These are phyloP conservation scores for Macrocybe gigantea DNA, from an alignment of 768 basidiomycete species.

Conservation along the genomic window DNA sequence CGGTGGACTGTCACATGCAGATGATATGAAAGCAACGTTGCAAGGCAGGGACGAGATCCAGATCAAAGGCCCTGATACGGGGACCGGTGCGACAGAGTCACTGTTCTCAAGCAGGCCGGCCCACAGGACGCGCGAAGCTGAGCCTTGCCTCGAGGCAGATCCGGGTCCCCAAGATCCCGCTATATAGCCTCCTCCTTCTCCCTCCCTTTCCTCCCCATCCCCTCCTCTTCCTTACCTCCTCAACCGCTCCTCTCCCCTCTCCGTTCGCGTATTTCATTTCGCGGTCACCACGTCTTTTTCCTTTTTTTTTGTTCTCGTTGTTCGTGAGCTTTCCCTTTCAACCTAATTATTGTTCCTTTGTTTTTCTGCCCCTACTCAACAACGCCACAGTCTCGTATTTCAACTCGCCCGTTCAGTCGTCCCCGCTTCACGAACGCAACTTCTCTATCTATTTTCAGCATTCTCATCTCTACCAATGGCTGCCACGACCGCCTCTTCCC, in stretches of 20 bases:
- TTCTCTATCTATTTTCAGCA: constrained; percentile 3
- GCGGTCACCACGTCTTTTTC: constrained; percentile 20
- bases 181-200: constrained; percentile 23
- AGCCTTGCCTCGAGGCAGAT: constrained; percentile 18
- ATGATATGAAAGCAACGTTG: too few relatives aligned
- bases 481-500: constrained; percentile 21
- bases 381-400: constrained; percentile 15
- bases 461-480: constrained; percentile 20
- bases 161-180: constrained; percentile 1
- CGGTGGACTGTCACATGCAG: too few relatives aligned
- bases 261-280: constrained; percentile 36
- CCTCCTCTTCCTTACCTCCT: constrained; percentile 12
- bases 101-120: too few relatives aligned
- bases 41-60: too few relatives aligned
- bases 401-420: constrained; percentile 16
- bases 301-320: constrained; percentile 17
- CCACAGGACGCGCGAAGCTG: neutral
- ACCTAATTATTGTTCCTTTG: constrained; percentile 14
- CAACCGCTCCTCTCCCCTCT: constrained; percentile 22
- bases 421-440: constrained; percentile 7
- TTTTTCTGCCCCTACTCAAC: constrained; percentile 12
- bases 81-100: too few relatives aligned
- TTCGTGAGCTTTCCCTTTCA: constrained; percentile 21
- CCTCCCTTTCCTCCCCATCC: constrained; percentile 19
- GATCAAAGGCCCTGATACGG: too few relatives aligned